These are phyloP conservation scores for Phoma herbarum DNA, from an alignment of 2,329 filamentous ascomycete species.

Conservation along the genomic window DNA sequence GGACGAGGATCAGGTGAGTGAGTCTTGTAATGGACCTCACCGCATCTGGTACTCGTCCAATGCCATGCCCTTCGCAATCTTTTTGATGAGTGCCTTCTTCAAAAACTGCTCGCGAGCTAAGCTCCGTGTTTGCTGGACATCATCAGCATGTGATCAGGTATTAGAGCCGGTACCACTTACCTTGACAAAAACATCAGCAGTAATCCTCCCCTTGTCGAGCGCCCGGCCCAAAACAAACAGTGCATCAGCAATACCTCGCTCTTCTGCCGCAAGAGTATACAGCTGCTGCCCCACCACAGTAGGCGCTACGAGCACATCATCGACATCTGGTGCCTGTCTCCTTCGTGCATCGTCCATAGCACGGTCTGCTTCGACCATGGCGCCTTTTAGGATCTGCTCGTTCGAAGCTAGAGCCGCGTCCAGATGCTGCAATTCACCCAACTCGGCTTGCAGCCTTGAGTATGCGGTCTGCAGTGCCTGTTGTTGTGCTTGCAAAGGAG, in stretches of 20 bases:
- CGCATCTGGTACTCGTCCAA: constrained; percentile 57
- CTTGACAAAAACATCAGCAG: constrained; percentile 78
- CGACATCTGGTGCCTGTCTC: constrained; percentile 77
- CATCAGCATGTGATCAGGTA: constrained; percentile 18
- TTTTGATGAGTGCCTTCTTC: constrained; percentile 81
- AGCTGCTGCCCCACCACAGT: constrained; percentile 93
- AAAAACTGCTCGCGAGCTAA: constrained; percentile 82
- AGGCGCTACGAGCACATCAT: constrained; percentile 91
- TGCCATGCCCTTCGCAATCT: constrained; percentile 81
- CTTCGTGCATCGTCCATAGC: constrained; percentile 77
- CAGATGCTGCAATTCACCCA: constrained; percentile 74
- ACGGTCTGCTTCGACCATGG: constrained; percentile 78
- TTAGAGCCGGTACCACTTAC: constrained; percentile 52
- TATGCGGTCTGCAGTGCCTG: constrained; percentile 77
- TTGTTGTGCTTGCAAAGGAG: constrained; percentile 80
- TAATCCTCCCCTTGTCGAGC: constrained; percentile 75
- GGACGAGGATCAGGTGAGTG: background rate
- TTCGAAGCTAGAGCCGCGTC: constrained; percentile 78
- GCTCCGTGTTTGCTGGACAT: constrained; percentile 66
- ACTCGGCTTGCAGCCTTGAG: constrained; percentile 75
- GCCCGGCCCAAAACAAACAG: constrained; percentile 82
- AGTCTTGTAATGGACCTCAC: constrained; percentile 24
- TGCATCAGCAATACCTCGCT: constrained; percentile 84
- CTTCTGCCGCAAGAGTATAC: constrained; percentile 88
- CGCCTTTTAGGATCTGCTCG: constrained; percentile 77